Evolutionary conservation across 2,329 filamentous ascomycete species (phyloP).

Genomic region (Nothomitra cinnamomea): DNA sequence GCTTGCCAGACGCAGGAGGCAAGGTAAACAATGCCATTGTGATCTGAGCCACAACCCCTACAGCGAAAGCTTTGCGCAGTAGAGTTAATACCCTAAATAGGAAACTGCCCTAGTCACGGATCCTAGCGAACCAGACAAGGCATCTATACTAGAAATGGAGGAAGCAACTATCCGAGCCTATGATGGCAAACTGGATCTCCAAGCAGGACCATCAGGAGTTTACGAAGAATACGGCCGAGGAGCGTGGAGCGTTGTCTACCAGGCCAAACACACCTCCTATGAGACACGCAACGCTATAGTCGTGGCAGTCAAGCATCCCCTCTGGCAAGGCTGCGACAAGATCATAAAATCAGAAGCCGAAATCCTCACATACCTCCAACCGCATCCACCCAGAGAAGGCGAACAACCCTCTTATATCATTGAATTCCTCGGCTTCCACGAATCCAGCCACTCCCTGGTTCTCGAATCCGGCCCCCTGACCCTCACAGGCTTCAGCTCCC

Average conservation of each 20-base stretch:
- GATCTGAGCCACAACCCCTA: background rate
- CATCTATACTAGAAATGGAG: too few species aligned
- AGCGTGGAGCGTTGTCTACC: constrained; percentile 5
- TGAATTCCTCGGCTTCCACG: constrained; percentile 27
- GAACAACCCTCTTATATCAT: constrained; percentile 19
- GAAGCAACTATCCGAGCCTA: background rate
- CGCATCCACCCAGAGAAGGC: constrained; percentile 13
- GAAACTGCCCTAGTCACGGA: too few species aligned
- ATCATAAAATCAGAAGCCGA: constrained; percentile 27
- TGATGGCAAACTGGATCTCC: background rate
- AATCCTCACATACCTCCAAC: constrained; percentile 23
- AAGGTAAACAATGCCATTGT: background rate
- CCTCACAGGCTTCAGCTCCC: constrained; percentile 24
- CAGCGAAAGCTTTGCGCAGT: too few species aligned
- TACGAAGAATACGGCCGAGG: constrained; percentile 5
- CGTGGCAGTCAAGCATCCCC: constrained; percentile 2
- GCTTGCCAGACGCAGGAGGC: too few species aligned
- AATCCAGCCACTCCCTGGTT: constrained; percentile 23
- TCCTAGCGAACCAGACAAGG: too few species aligned
- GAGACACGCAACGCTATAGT: background rate
- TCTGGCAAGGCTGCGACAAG: constrained; percentile 18
- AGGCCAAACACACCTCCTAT: background rate
- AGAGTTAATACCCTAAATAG: background rate
- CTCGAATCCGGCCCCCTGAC: constrained; percentile 27
- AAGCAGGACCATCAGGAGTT: background rate